These are phyloP conservation scores for Planoprotostelium fungivorum DNA, from an alignment of 78 protist species.

Conservation along the genomic window DNA sequence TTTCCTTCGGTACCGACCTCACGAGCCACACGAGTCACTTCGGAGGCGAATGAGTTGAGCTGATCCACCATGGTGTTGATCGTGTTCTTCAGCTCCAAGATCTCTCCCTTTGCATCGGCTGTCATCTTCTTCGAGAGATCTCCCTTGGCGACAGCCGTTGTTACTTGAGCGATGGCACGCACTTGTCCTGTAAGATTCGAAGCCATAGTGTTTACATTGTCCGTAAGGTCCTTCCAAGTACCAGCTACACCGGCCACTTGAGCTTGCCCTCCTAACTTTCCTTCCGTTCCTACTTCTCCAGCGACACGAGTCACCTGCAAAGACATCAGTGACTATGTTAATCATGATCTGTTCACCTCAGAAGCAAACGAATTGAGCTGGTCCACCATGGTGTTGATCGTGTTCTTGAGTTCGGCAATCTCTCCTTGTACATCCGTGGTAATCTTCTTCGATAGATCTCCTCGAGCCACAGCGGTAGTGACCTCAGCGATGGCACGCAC, in stretches of 20 bases:
- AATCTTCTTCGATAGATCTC: constrained; percentile 34
- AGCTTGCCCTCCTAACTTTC: constrained; percentile 45
- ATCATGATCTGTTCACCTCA: constrained; percentile 25
- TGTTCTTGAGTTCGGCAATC: constrained; percentile 22
- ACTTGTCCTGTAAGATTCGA: constrained; percentile 30
- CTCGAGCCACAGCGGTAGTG: constrained; percentile 31
- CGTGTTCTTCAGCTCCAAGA: constrained; percentile 27
- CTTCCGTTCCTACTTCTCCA: constrained; percentile 52
- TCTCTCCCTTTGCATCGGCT: constrained; percentile 23
- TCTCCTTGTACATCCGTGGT: constrained; percentile 21
- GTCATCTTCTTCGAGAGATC: constrained; percentile 30
- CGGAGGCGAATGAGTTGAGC: too few relatives aligned
- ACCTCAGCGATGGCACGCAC: constrained; percentile 39
- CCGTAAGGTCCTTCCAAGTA: constrained; percentile 32
- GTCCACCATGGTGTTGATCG: constrained; percentile 33
- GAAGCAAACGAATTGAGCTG: constrained; percentile 31
- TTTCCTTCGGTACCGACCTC: not conserved
- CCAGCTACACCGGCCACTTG: constrained; percentile 27
- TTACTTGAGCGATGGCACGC: constrained; percentile 24
- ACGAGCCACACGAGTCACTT: constrained; percentile 5
- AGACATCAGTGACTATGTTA: too few relatives aligned
- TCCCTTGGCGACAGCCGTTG: constrained; percentile 22
- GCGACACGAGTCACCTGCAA: constrained; percentile 48
- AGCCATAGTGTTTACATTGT: constrained; percentile 41
- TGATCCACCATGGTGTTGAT: too few relatives aligned